Evolutionary conservation across 2,329 filamentous ascomycete species (phyloP), one percentile per base, ranked within the genome.

Genomic region (Scedosporium boydii): DNA sequence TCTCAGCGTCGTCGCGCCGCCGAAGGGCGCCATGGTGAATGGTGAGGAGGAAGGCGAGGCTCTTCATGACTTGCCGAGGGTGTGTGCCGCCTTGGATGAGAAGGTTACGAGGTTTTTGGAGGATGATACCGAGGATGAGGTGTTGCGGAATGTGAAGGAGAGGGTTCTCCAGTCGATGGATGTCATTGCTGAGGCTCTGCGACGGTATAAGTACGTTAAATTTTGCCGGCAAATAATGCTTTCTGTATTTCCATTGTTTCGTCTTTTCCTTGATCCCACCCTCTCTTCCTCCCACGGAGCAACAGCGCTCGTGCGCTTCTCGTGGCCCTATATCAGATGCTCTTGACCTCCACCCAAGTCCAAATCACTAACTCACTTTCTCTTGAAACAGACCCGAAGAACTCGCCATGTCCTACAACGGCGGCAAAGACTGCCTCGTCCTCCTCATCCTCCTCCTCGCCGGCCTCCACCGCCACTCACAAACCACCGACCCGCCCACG

Each of bases 341-440:
- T 34, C 7, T 9, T 34, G 29, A 34, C 29, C 29, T 34, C 29
- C 29, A 34, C 6, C 29, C 7, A 53, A 21, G 6, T 18, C 21
- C 23, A 9, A 46, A 3, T 21, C 44, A 7, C 16, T 46, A 46
- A n/a, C 21, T 26, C 16, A 38, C 18, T n/a, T 56, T 29, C 29
- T 62, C 58, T 42, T 38, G 48, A 55, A 55, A 64, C 69, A 95
- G 90, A 63, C 83, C 89, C 65, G 82, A 88, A 63, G 83, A 96
- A 71, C 82, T 98, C 64, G 91, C 93, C 4, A 81, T 98, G 66
- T 96, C 93, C 63, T 99, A 97, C 77, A 99, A 99, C 70, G 95
- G 95, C 71, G 95, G 95, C 65, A 99, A 99, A 75, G 95, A 98
- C 80, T 98, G 93, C 70, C 88, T 98, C 18, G 93, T 98, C 61